Conservation (phyloP, 805 yeast genomes). For the Metschnikowia drakensbergensis region DNA sequence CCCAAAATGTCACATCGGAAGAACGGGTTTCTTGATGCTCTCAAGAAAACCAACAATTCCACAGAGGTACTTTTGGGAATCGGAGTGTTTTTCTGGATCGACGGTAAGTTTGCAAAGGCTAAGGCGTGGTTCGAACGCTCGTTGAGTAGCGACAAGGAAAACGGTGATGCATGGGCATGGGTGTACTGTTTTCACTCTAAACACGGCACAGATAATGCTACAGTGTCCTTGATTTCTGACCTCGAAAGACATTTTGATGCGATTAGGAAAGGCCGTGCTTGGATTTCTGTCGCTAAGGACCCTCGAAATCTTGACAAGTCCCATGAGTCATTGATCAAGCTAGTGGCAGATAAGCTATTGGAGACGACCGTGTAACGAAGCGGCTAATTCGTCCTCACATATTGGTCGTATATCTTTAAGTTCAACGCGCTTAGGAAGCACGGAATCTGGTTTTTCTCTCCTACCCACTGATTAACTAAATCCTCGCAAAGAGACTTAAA, state of each 20-base stretch:
- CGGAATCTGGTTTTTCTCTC: slow-evolving; percentile 65
- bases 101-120: slow-evolving; percentile 61
- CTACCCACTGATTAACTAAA: slow-evolving; percentile 62
- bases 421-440: slow-evolving; percentile 76
- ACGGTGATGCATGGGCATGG: slow-evolving; percentile 81
- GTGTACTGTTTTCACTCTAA: slow-evolving; percentile 27
- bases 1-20: slow-evolving; percentile 50
- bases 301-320: slow-evolving; percentile 42
- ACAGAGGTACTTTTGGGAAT: slow-evolving; percentile 56
- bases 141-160: slow-evolving; percentile 46
- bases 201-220: slow-evolving; percentile 10
- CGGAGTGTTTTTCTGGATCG: slow-evolving; percentile 64
- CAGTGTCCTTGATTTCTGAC: neutral
- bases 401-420: slow-evolving; percentile 55
- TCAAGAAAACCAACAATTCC: slow-evolving; percentile 60
- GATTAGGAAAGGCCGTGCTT: slow-evolving; percentile 59
- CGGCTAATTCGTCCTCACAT: slow-evolving; percentile 1
- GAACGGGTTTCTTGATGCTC: slow-evolving; percentile 64
- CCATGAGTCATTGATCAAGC: slow-evolving; percentile 38
- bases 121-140: slow-evolving; percentile 74
- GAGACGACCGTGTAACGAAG: neutral
- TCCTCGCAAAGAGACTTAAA: slow-evolving; percentile 41
- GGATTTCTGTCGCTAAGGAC: slow-evolving; percentile 53
- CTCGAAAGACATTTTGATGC: slow-evolving; percentile 7
- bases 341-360: slow-evolving; percentile 21